Conservation (phyloP, 164 flowering plant species). For the Chimonanthus praecox region DNA sequence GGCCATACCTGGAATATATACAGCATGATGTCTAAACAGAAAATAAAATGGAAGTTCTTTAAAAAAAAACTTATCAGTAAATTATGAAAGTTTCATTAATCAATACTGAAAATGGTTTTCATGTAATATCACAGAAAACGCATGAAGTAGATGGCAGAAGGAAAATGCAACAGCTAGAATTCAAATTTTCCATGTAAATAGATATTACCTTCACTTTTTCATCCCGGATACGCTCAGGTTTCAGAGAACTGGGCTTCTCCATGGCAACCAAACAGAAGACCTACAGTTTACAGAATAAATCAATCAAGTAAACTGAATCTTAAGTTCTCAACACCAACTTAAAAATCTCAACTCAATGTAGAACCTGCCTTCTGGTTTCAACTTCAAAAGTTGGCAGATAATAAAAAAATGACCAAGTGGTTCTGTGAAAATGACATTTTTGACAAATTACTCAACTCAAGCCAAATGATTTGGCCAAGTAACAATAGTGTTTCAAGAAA, state of each 20-base stretch:
- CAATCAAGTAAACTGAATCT: not conserved
- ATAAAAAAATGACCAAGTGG: no score
- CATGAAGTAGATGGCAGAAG: not conserved
- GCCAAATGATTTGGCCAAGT: no score
- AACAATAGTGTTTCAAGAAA: not conserved
- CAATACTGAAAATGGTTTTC: not conserved
- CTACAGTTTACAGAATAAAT: conserved; percentile 29
- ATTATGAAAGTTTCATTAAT: not conserved
- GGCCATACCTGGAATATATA: not conserved
- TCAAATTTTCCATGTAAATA: not conserved
- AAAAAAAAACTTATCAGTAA: not conserved
- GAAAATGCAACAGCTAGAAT: not conserved
- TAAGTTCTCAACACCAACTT: not conserved
- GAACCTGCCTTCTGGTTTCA: not conserved
- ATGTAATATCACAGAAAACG: not conserved
- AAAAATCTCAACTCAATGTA: not conserved
- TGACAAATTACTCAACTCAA: not conserved
- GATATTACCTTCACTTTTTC: conserved; percentile 95
- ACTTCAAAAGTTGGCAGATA: not conserved
- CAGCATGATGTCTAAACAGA: not conserved
- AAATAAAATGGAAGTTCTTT: not conserved
- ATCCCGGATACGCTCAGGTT: conserved; percentile 97
- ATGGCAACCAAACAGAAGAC: conserved; percentile 93
- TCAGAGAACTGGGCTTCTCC: conserved; percentile 92
- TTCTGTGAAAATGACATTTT: no score